Percentiles rank a stretch among this genome's conserved stretches.
These are phyloP conservation scores for Pseudogymnoascus sp. DNA, from an alignment of 2,329 filamentous ascomycete species.

Conservation along the genomic window DNA sequence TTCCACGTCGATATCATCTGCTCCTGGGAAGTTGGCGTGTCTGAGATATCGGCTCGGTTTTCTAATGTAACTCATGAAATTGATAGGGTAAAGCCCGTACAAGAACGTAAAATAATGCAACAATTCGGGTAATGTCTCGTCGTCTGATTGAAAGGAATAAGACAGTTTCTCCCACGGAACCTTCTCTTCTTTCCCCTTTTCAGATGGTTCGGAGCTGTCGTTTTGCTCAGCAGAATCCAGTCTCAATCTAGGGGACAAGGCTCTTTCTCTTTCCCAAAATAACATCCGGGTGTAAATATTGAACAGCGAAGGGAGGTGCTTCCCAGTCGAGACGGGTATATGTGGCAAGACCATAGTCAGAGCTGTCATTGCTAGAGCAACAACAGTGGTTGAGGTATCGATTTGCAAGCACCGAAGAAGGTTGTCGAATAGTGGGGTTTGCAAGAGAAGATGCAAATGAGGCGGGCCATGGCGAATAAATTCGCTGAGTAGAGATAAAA, in stretches of 20 bases:
- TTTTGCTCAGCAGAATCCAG: slow-evolving; percentile 24
- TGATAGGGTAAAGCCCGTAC: slow-evolving; percentile 76
- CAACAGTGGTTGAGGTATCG: slow-evolving; percentile 68
- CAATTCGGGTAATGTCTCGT: slow-evolving; percentile 57
- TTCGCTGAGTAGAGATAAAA: slow-evolving; percentile 60
- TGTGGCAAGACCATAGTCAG: slow-evolving; percentile 78
- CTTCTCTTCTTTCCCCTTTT: slow-evolving; percentile 28
- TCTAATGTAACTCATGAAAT: slow-evolving; percentile 78
- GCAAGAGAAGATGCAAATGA: slow-evolving; percentile 64
- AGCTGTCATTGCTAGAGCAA: slow-evolving; percentile 67
- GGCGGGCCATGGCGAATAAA: slow-evolving; percentile 73
- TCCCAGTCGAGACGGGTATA: slow-evolving; percentile 64
- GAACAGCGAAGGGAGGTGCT: slow-evolving; percentile 66
- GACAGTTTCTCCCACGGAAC: slow-evolving; percentile 57
- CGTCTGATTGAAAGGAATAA: slow-evolving; percentile 55
- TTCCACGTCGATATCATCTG: slow-evolving; percentile 70
- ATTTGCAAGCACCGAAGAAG: slow-evolving; percentile 67
- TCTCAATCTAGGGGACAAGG: slow-evolving; percentile 13
- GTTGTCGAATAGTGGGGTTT: slow-evolving; percentile 65
- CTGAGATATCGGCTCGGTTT: slow-evolving; percentile 74
- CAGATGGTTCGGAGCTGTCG: slow-evolving; percentile 28
- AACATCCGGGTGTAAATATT: slow-evolving; percentile 73
- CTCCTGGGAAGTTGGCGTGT: slow-evolving; percentile 60
- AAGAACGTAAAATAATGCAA: slow-evolving; percentile 72
- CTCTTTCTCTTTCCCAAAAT: slow-evolving; percentile 58